A percentile compares a stretch with the other conserved stretches of the same genome.
phyloP scores from a whole-genome alignment of 495 filamentous ascomycete species.

The Pseudoneurospora amorphoporcata region DNA sequence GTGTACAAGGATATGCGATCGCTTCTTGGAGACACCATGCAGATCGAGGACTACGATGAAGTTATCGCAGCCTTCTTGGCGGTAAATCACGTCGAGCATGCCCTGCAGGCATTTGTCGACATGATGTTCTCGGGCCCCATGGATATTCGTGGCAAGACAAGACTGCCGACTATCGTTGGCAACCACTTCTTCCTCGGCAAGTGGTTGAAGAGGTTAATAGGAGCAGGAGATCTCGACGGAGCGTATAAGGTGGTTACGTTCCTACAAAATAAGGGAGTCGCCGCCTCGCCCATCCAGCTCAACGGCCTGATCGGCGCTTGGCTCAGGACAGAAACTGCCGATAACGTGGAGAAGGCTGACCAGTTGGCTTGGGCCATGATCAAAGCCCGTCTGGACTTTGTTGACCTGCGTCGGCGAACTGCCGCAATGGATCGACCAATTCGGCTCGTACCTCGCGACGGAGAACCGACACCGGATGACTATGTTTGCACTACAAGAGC shows the following conservation, averaged over 20 bases:
- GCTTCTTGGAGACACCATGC: constrained; percentile 50
- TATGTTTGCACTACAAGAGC: constrained; percentile 37
- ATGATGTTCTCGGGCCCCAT: constrained; percentile 63
- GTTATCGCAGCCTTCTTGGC: constrained; percentile 54
- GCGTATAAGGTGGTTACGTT: constrained; percentile 57
- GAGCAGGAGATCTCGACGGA: constrained; percentile 57
- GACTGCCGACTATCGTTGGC: constrained; percentile 50
- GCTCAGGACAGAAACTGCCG: constrained; percentile 48
- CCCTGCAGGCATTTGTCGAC: constrained; percentile 66
- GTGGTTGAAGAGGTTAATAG: constrained; percentile 73
- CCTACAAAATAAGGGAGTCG: constrained; percentile 55
- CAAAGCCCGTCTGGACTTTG: constrained; percentile 48
- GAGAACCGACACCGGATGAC: constrained; percentile 7
- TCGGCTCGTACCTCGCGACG: constrained; percentile 21
- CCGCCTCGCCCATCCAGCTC: constrained; percentile 55
- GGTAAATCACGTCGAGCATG: constrained; percentile 48
- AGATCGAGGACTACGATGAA: constrained; percentile 64
- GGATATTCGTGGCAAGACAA: constrained; percentile 30
- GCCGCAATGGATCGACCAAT: constrained; percentile 1
- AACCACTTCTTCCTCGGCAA: constrained; percentile 74
- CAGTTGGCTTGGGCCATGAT: constrained; percentile 70
- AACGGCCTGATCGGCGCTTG: constrained; percentile 70
- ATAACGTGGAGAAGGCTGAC: constrained; percentile 51
- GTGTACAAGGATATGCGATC: constrained; percentile 53
- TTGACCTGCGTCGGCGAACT: constrained; percentile 25